phyloP scores from a whole-genome alignment of 2,329 filamentous ascomycete species.

The Colletotrichum lentis region DNA sequence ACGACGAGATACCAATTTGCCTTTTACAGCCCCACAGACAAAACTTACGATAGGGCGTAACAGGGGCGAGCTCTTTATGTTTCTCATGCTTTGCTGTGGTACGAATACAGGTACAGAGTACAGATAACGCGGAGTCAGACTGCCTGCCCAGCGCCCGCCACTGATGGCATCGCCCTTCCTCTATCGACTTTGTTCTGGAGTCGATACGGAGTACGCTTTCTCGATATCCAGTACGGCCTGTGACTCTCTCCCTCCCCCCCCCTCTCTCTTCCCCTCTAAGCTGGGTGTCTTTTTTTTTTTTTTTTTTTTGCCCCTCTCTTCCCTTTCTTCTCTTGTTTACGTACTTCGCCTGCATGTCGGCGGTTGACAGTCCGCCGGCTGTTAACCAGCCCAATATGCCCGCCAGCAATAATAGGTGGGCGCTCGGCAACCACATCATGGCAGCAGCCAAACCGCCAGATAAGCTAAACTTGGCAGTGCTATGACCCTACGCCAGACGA shows the following conservation, averaged over 20 bases:
- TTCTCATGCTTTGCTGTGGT: slow-evolving; percentile 11
- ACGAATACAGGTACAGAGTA: no score
- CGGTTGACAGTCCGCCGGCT: neutral
- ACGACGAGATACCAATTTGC: slow-evolving; percentile 29
- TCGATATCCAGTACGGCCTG: neutral
- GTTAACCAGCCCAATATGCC: neutral
- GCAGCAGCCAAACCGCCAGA: slow-evolving; percentile 21
- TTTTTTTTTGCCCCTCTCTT: no score
- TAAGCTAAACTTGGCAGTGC: slow-evolving; percentile 31
- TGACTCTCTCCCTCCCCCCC: no score
- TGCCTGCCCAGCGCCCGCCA: no score
- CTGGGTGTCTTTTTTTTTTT: no score
- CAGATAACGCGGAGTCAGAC: slow-evolving; percentile 1
- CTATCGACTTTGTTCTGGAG: neutral
- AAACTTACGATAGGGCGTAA: slow-evolving; percentile 37
- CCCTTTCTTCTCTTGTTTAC: no score
- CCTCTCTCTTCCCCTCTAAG: no score
- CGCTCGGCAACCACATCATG: neutral
- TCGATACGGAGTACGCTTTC: neutral
- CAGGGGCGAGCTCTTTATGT: slow-evolving; percentile 28
- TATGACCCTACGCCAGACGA: slow-evolving; percentile 30
- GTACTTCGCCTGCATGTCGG: neutral
- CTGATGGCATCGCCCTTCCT: neutral
- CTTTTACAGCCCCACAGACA: slow-evolving; percentile 35
- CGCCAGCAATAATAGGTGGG: slow-evolving; percentile 11